These are phyloP conservation scores for sweet orange (Citrus sinensis) DNA, from an alignment of 345 rosid species.

Conservation along the genomic window DVS_A1.0 CM039166.1:15556001-15556500, in stretches of 20 bases:
- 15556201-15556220: slow-evolving; percentile 25
- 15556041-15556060: slow-evolving; percentile 10
- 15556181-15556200: slow-evolving; percentile 27
- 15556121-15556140: slow-evolving; percentile 36
- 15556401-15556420: slow-evolving; percentile 74
- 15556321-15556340: slow-evolving; percentile 29
- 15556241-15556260: slow-evolving; percentile 15
- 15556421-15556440: slow-evolving; percentile 41
- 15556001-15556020: not conserved
- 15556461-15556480: slow-evolving; percentile 95
- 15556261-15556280: slow-evolving; percentile 14
- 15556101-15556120: slow-evolving; percentile 3
- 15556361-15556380: slow-evolving; percentile 49
- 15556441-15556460: slow-evolving; percentile 59
- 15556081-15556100: slow-evolving; percentile 23
- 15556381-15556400: slow-evolving; percentile 76
- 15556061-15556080: slow-evolving; percentile 13
- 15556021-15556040: slow-evolving; percentile 10
- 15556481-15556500: slow-evolving; percentile 66
- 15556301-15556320: slow-evolving; percentile 23
- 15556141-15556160: slow-evolving; percentile 33
- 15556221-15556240: slow-evolving; percentile 32
- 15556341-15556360: slow-evolving; percentile 22
- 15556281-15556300: slow-evolving; percentile 16
- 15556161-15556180: slow-evolving; percentile 31